A percentile compares a stretch with the other conserved stretches of the same genome.
phyloP scores from a whole-genome alignment of 2,329 filamentous ascomycete genomes.

The Blastomyces gilchristii region DNA sequence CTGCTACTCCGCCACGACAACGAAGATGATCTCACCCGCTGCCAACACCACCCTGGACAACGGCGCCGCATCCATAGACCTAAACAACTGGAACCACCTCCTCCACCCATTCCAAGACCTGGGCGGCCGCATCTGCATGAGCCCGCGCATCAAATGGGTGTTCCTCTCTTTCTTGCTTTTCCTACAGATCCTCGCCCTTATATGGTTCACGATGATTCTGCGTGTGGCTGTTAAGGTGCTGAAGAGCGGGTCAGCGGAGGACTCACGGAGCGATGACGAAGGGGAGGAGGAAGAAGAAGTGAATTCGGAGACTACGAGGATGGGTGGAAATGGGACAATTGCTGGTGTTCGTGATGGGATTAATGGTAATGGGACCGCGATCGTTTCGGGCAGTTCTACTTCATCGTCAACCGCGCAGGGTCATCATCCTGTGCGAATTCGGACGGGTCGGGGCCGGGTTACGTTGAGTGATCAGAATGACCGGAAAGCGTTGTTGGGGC shows the following conservation, averaged over 20 bases:
- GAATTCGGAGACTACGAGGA: background rate
- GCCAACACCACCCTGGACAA: constrained; percentile 19
- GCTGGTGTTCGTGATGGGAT: constrained; percentile 12
- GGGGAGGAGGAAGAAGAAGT: constrained; percentile 42
- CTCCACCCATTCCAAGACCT: constrained; percentile 63
- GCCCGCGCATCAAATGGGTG: constrained; percentile 58
- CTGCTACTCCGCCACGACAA: constrained; percentile 53
- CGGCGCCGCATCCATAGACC: background rate
- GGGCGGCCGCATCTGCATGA: constrained; percentile 69
- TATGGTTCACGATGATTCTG: constrained; percentile 86
- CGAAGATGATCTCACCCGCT: constrained; percentile 21
- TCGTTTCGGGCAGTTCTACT: constrained; percentile 21
- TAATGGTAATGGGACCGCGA: constrained; percentile 18
- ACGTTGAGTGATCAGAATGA: constrained; percentile 33
- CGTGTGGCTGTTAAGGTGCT: constrained; percentile 73
- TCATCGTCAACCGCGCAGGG: constrained; percentile 10
- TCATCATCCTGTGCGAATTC: constrained; percentile 17
- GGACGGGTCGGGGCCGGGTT: constrained; percentile 30
- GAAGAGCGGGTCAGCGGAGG: constrained; percentile 64
- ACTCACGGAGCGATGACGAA: constrained; percentile 79
- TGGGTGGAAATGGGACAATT: background rate
- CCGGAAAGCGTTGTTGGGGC: constrained; percentile 26
- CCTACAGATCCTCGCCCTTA: constrained; percentile 67
- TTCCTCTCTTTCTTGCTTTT: constrained; percentile 70
- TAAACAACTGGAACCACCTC: constrained; percentile 47